Base-by-base conservation (phyloP, 2,329 filamentous ascomycete species). In the Thermothelomyces thermophilus region DNA sequence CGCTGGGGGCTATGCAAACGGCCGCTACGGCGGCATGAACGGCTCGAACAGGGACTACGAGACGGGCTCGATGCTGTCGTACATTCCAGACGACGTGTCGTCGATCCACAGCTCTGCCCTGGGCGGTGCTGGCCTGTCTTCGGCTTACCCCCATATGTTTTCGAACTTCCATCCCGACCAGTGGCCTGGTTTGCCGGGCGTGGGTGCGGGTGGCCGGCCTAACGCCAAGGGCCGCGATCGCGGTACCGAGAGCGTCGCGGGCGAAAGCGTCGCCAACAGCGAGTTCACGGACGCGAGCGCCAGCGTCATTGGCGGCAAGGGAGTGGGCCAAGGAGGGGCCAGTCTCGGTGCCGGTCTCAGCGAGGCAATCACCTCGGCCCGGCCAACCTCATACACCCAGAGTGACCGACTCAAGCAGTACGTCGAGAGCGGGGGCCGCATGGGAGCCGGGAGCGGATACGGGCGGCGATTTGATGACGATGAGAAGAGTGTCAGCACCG, bases 1-100 rank as follows among this genome's bases (percentile, higher is more conserved):
- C 30, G 59, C 60, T 14, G 58, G 60, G 35, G 68, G 65, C 42
- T 68, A 68, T 37, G 53, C 67, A 16, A 70, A 69, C 33, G 68
- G 71, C 19, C 69, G 72, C 3, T 70, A 67, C 57, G 70, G 72
- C 43, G 66, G 67, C 6, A 41, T 54, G 52, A 64, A 68, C 66
- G 51, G 64, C 16, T 66, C 72, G 1, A 64, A 63, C 33, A 75
- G 77, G 37, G 79, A 82, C 54, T 76, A 80, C 52, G 91, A 96
- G 62, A 82, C 86, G 16, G 87, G 88, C 37, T 97, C 91, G 3
- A 87, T 96, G 64, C 77, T 96, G 60, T 93, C 91, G 14, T 97
- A 95, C 66, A 95, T 98, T 53, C 89, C 91, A 2, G 93, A 98
- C 62, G 93, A 98, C 66, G 90, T 95, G 35, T 97, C 91, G 8